These are phyloP conservation scores for Omphalotus guepiniiformis DNA, from an alignment of 768 basidiomycete species.

Conservation along the genomic window DNA sequence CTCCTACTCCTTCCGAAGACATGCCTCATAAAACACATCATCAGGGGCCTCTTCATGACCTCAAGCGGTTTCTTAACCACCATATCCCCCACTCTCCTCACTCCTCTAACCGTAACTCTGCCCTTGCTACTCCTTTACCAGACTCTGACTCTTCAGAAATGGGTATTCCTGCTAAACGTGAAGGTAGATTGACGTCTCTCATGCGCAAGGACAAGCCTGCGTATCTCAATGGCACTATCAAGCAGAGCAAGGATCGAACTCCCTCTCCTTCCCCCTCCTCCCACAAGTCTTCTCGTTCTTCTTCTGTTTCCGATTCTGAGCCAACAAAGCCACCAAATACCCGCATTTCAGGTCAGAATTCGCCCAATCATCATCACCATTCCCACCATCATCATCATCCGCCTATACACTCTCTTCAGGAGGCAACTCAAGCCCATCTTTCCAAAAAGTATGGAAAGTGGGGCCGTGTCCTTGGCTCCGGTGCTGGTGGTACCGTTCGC, in stretches of 20 bases:
- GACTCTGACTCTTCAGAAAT: constrained; percentile 23
- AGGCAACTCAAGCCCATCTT: constrained; percentile 85
- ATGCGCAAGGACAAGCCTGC: constrained; percentile 24
- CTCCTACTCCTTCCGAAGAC: constrained; percentile 14
- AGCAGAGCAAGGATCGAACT: constrained; percentile 43
- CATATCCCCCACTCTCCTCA: constrained; percentile 56
- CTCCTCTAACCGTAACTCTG: constrained; percentile 17
- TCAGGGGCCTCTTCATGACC: constrained; percentile 71
- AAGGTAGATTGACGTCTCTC: constrained; percentile 17
- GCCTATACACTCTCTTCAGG: constrained; percentile 60
- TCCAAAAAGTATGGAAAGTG: constrained; percentile 99
- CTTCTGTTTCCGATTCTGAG: constrained; percentile 20
- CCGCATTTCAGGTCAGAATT: constrained; percentile 17
- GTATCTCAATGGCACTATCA: constrained; percentile 19
- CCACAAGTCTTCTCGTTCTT: constrained; percentile 18
- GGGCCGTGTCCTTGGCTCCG: constrained; percentile 92
- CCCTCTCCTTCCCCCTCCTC: constrained; percentile 26
- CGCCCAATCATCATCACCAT: constrained; percentile 20
- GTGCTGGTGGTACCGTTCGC: constrained; percentile 97
- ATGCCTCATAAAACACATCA: constrained; percentile 27
- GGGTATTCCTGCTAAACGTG: neutral
- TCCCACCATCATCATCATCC: constrained; percentile 16
- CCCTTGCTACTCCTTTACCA: constrained; percentile 23
- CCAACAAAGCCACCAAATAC: constrained; percentile 5
- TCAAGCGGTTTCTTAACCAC: constrained; percentile 92